Conservation (phyloP, 768 basidiomycete genomes). For the Baorangia bicolor region DNA sequence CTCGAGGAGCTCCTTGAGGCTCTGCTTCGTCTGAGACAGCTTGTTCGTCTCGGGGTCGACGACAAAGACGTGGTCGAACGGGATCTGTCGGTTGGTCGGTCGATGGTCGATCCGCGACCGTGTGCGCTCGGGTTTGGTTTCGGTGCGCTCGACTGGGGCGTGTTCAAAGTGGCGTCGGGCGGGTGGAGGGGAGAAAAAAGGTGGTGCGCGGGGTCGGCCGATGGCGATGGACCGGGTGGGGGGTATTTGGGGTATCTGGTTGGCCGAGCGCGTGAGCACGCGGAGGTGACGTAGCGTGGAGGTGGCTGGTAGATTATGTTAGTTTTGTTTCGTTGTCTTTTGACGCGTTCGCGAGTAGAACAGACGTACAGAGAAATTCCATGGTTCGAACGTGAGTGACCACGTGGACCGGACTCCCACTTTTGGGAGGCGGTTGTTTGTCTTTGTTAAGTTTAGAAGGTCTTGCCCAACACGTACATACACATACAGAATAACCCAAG, state of each 20-base stretch:
- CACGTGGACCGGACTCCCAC: background rate
- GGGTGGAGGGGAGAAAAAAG: constrained; percentile 4
- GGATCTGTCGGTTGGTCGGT: constrained; percentile 43
- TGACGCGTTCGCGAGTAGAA: background rate
- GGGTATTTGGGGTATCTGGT: constrained; percentile 1
- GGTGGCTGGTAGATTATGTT: background rate
- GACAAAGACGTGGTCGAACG: constrained; percentile 41
- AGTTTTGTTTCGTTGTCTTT: background rate
- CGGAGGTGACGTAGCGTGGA: constrained; percentile 1
- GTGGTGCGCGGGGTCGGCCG: background rate
- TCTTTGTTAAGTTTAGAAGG: constrained; percentile 22
- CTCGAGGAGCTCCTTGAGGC: constrained; percentile 45
- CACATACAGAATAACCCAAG: background rate
- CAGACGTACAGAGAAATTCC: constrained; percentile 10
- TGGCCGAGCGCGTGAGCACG: constrained; percentile 3
- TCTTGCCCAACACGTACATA: constrained; percentile 25
- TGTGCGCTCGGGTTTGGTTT: background rate
- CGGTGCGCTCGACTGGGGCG: background rate
- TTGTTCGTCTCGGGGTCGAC: constrained; percentile 45
- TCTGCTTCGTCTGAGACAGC: constrained; percentile 33
- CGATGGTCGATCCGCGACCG: background rate
- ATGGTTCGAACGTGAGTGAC: background rate
- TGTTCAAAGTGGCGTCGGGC: constrained; percentile 14
- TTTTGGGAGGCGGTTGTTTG: constrained; percentile 28
- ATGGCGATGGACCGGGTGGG: constrained; percentile 9